These are phyloP conservation scores for Tetrapyrgos nigripes DNA, from an alignment of 1,284 basidiomycete species.

Conservation along the genomic window DNA sequence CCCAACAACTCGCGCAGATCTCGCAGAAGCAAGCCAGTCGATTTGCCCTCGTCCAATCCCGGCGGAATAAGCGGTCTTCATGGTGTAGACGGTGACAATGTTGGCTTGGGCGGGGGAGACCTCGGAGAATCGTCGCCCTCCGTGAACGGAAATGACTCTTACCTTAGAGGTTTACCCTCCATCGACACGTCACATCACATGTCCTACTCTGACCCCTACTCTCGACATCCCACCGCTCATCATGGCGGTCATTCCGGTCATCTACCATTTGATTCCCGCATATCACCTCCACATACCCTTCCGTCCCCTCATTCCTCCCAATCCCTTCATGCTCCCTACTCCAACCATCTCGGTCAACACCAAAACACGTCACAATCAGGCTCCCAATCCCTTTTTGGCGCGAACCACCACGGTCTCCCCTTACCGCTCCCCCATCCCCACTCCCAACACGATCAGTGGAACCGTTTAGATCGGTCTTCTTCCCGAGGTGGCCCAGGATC, in stretches of 20 bases:
- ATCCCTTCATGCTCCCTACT: conserved; percentile 4
- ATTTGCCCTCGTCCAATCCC: conserved; percentile 13
- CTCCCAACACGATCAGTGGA: conserved; percentile 2
- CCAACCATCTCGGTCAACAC: conserved; percentile 1
- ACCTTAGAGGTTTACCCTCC: conserved; percentile 22
- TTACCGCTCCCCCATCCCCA: conserved; percentile 1
- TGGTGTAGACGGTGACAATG: conserved; percentile 17
- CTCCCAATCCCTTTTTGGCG: background rate
- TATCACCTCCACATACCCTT: conserved; percentile 1
- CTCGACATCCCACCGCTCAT: background rate
- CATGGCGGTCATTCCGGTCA: background rate
- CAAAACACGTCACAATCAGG: conserved; percentile 3
- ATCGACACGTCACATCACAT: background rate
- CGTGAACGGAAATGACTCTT: conserved; percentile 39
- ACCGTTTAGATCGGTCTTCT: conserved; percentile 5
- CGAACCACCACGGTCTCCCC: background rate
- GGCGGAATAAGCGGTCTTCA: conserved; percentile 48
- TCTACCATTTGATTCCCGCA: background rate
- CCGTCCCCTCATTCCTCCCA: conserved; percentile 6
- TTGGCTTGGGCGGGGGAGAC: conserved; percentile 31
- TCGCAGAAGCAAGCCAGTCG: conserved; percentile 55
- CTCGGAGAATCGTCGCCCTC: conserved; percentile 43
- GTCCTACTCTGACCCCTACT: conserved; percentile 1
- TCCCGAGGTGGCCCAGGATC: conserved; percentile 4
- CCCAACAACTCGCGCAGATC: conserved; percentile 84